Evolutionary conservation across 352 stramenopile genomes (phyloP).

Genomic region (Pythium pectinolyticum): DNA sequence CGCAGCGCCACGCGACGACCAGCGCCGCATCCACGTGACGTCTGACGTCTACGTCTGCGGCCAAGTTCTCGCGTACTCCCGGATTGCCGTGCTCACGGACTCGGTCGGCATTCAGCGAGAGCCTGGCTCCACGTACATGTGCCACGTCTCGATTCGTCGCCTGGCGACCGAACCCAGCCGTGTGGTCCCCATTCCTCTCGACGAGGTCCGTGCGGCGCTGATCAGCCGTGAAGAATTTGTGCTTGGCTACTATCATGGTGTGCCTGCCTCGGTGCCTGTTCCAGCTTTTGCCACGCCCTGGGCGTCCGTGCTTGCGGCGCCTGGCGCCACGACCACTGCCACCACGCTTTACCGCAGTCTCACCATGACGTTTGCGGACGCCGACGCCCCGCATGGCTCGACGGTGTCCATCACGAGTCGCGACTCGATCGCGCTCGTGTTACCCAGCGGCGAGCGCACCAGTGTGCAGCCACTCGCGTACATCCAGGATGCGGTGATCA

Average conservation of each 20-base stretch:
- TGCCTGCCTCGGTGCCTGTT: background rate
- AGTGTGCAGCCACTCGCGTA: background rate
- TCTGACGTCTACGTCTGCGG: conserved; percentile 2
- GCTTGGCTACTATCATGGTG: conserved; percentile 4
- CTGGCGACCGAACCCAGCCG: background rate
- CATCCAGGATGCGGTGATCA: background rate
- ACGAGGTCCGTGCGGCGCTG: background rate
- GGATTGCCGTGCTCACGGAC: background rate
- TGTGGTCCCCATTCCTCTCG: background rate
- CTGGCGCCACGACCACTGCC: background rate
- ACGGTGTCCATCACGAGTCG: background rate
- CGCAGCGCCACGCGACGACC: background rate
- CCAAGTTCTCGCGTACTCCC: conserved; percentile 6
- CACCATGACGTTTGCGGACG: background rate
- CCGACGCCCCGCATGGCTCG: background rate
- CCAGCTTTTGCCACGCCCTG: background rate
- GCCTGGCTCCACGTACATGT: conserved; percentile 6
- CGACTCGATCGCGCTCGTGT: background rate
- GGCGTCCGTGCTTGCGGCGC: background rate
- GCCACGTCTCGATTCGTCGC: conserved; percentile 10
- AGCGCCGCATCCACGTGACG: background rate
- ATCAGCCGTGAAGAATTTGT: conserved; percentile 10
- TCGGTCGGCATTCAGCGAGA: background rate
- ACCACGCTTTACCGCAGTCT: background rate
- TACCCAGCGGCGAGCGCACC: background rate